phyloP scores from a whole-genome alignment of 805 yeast genomes.

The Torulaspora quercuum region DNA sequence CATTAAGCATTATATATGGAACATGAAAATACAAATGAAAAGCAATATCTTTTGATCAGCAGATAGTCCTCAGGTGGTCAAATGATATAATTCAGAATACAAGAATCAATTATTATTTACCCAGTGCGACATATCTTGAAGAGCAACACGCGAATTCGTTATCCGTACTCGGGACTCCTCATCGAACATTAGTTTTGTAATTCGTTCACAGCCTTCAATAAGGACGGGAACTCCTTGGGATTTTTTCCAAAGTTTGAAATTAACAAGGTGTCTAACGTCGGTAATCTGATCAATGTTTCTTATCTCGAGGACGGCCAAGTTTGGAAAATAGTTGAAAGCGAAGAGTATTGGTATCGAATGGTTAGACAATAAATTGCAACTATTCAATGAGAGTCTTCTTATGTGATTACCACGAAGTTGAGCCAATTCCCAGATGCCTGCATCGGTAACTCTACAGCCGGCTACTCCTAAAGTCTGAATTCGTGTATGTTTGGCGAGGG shows the following conservation, averaged over 20 bases:
- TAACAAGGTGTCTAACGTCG: slow-evolving; percentile 61
- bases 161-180: slow-evolving; percentile 60
- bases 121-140: slow-evolving; percentile 65
- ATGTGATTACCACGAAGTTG: slow-evolving; percentile 47
- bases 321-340: slow-evolving; percentile 47
- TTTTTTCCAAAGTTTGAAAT: slow-evolving; percentile 56
- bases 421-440: slow-evolving; percentile 77
- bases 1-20: neutral
- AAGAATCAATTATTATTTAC: slow-evolving; percentile 37
- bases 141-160: slow-evolving; percentile 52
- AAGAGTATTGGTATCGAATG: slow-evolving; percentile 53
- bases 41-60: neutral
- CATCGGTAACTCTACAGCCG: slow-evolving; percentile 78
- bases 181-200: slow-evolving; percentile 55
- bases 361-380: slow-evolving; percentile 59
- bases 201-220: slow-evolving; percentile 73
- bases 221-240: slow-evolving; percentile 49
- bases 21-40: neutral
- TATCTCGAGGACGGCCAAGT: slow-evolving; percentile 71
- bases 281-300: slow-evolving; percentile 57
- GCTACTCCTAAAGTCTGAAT: slow-evolving; percentile 79
- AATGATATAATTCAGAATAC: slow-evolving; percentile 1
- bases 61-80: too few species aligned
- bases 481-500: slow-evolving; percentile 53
- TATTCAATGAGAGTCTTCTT: slow-evolving; percentile 69